Evolutionary conservation across 176 grass and related monocot genomes (phyloP).

Genomic region (Puccinellia tenuiflora): DNA sequence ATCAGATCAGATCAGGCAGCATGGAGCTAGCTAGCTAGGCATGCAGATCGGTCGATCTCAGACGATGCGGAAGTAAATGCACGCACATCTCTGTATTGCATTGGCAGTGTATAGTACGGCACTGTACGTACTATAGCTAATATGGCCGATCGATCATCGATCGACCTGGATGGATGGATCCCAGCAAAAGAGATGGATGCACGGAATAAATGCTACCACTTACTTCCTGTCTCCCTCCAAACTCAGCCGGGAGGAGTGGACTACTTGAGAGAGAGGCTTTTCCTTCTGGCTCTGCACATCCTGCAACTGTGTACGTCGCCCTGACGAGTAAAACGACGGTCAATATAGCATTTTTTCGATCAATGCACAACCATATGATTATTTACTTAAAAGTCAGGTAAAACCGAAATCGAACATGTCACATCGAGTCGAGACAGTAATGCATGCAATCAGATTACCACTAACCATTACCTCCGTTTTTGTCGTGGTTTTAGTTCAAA

Average conservation of each 20-base stretch:
- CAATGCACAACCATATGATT: too few species aligned
- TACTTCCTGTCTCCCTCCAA: constrained; percentile 17
- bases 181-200: constrained; percentile 29
- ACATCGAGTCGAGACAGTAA: too few species aligned
- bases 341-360: too few species aligned
- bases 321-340: constrained; percentile 10
- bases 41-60: not conserved
- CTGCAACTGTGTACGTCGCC: not conserved
- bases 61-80: constrained; percentile 26
- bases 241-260: not conserved
- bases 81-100: constrained; percentile 15
- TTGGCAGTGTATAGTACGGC: not conserved
- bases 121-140: not conserved
- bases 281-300: not conserved
- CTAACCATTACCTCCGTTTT: too few species aligned
- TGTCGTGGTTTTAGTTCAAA: too few species aligned
- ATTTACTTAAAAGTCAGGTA: too few species aligned
- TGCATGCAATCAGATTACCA: too few species aligned
- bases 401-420: too few species aligned
- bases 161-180: constrained; percentile 17
- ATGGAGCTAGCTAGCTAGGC: not conserved
- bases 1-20: constrained; percentile 2
- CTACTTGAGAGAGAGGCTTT: not conserved
- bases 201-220: constrained; percentile 24
- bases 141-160: not conserved